Evolutionary conservation across 2,329 filamentous ascomycete genomes (phyloP).

Genomic region (Lecanicillium sp.): DNA sequence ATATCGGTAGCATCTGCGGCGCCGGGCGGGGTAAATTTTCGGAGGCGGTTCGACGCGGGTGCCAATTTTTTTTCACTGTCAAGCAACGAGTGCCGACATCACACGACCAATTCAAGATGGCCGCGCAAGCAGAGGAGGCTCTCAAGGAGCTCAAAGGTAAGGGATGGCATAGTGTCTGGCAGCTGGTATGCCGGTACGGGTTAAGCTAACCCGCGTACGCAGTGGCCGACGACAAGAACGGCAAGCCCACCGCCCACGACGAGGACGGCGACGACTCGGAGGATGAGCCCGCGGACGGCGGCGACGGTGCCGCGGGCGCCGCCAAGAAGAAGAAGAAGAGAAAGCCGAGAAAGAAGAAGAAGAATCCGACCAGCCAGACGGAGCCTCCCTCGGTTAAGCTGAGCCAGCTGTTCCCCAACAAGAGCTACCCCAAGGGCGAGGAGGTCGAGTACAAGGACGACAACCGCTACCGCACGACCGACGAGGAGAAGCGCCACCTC

Average conservation of each 20-base stretch:
- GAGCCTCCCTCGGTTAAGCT: slow-evolving; percentile 66
- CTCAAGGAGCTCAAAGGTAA: slow-evolving; percentile 39
- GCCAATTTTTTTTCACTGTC: slow-evolving; percentile 10
- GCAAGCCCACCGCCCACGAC: slow-evolving; percentile 37
- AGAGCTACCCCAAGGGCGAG: slow-evolving; percentile 68
- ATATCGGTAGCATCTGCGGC: neutral
- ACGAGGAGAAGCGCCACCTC: slow-evolving; percentile 76
- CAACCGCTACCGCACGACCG: slow-evolving; percentile 71
- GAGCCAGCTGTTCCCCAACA: slow-evolving; percentile 66
- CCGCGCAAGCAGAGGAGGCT: slow-evolving; percentile 38
- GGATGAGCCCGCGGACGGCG: slow-evolving; percentile 31
- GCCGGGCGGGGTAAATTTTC: slow-evolving; percentile 13
- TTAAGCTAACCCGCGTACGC: slow-evolving; percentile 13
- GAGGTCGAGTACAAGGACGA: slow-evolving; percentile 73
- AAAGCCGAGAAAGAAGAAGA: slow-evolving; percentile 82
- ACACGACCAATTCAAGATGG: slow-evolving; percentile 30
- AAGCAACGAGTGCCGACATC: slow-evolving; percentile 11
- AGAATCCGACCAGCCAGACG: slow-evolving; percentile 66
- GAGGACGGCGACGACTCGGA: slow-evolving; percentile 50
- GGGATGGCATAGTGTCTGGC: neutral
- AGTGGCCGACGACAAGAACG: slow-evolving; percentile 36
- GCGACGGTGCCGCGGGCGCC: slow-evolving; percentile 32
- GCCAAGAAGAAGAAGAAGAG: slow-evolving; percentile 58
- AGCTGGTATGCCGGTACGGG: slow-evolving; percentile 4
- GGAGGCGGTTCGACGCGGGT: neutral